Percentiles rank a stretch among this genome's conserved stretches.
Evolutionary conservation across 202 grass and related monocot species (phyloP).

Genomic region (Cymbopogon flexuosus): DNA sequence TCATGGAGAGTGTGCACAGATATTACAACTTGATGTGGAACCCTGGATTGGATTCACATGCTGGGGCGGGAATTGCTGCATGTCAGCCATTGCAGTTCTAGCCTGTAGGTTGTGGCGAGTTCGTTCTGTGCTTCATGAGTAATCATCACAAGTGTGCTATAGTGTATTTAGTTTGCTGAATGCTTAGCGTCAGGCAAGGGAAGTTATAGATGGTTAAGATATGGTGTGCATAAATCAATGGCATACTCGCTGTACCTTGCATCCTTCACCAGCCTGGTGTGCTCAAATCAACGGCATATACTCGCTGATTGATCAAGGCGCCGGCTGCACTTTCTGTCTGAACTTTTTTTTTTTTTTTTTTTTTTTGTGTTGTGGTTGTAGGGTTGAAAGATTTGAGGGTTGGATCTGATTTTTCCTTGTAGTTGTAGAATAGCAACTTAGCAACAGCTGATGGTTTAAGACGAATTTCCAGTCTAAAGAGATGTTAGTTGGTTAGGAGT

Average conservation of each 20-base stretch:
- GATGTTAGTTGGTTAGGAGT: too few relatives aligned
- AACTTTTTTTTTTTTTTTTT: background rate
- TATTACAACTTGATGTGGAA: background rate
- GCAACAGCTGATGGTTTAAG: background rate
- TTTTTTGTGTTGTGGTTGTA: background rate
- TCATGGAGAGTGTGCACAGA: background rate
- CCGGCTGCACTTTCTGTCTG: background rate
- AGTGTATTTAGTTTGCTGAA: background rate
- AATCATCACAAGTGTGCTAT: background rate
- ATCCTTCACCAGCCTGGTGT: background rate
- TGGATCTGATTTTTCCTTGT: background rate
- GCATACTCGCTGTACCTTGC: too few relatives aligned
- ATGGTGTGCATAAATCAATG: background rate
- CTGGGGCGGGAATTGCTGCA: background rate
- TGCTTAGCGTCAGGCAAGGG: background rate
- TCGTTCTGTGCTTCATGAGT: background rate
- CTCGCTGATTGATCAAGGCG: background rate
- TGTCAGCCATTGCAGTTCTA: background rate
- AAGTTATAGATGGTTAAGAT: background rate
- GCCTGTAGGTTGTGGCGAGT: background rate
- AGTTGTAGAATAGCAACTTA: background rate
- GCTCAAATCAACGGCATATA: background rate
- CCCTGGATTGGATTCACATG: background rate
- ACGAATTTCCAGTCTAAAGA: background rate
- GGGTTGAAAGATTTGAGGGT: background rate